Evolutionary conservation across 768 basidiomycete species (phyloP).

Genomic region (Mycena floridula): DNA sequence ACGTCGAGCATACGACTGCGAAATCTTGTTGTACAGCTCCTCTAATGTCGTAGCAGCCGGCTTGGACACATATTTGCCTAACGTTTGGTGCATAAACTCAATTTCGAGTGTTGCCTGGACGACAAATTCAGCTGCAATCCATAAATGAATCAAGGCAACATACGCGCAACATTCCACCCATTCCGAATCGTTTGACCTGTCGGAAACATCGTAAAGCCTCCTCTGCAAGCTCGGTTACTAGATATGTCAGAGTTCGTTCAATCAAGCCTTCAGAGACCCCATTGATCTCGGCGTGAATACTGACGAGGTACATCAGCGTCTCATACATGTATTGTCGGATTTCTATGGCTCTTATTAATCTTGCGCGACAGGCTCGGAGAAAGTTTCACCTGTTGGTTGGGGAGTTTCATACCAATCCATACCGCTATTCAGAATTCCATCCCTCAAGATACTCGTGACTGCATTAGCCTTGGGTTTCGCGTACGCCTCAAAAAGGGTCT

Average conservation of each 20-base stretch:
- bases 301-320: slow-evolving; percentile 80
- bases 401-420: slow-evolving; percentile 96
- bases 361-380: neutral
- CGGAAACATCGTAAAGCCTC: slow-evolving; percentile 84
- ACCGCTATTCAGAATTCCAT: slow-evolving; percentile 69
- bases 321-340: slow-evolving; percentile 94
- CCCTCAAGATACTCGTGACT: slow-evolving; percentile 60
- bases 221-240: slow-evolving; percentile 78
- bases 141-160: slow-evolving; percentile 18
- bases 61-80: slow-evolving; percentile 82
- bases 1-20: slow-evolving; percentile 82
- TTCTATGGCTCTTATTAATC: slow-evolving; percentile 35
- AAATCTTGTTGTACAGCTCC: slow-evolving; percentile 92
- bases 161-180: slow-evolving; percentile 98
- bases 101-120: slow-evolving; percentile 93
- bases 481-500: slow-evolving; percentile 84
- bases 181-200: slow-evolving; percentile 87
- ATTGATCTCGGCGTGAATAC: slow-evolving; percentile 87
- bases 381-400: slow-evolving; percentile 74
- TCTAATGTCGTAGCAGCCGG: slow-evolving; percentile 79
- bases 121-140: slow-evolving; percentile 4
- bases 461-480: slow-evolving; percentile 73
- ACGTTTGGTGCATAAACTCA: slow-evolving; percentile 96
- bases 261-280: slow-evolving; percentile 74
- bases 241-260: slow-evolving; percentile 71